Evolutionary conservation across 1,284 basidiomycete species (phyloP).

Genomic region (Retiboletus fuscus): DNA sequence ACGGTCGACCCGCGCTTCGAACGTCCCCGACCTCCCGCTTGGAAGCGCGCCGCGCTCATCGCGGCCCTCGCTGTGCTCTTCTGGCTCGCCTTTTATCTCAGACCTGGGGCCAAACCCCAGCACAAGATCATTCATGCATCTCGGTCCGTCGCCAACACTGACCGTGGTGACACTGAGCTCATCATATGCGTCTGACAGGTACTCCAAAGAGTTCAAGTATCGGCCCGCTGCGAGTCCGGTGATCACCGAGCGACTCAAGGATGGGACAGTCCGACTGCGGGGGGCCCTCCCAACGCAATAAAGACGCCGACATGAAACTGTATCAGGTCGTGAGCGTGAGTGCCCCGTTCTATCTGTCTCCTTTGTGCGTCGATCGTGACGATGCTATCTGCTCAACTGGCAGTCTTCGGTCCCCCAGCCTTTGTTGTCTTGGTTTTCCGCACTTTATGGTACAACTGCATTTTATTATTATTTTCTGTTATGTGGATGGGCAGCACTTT

Average conservation of each 20-base stretch:
- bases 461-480: too few relatives aligned
- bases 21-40: slow-evolving; percentile 53
- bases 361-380: slow-evolving; percentile 7
- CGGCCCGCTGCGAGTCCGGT: slow-evolving; percentile 68
- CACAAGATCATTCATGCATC: slow-evolving; percentile 51
- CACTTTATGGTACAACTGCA: too few relatives aligned
- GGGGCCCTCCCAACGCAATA: slow-evolving; percentile 53
- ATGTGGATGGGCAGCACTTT: too few relatives aligned
- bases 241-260: slow-evolving; percentile 62
- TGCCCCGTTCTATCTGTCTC: neutral
- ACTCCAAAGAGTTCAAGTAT: slow-evolving; percentile 65
- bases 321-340: neutral
- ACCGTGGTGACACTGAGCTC: neutral
- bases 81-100: slow-evolving; percentile 57
- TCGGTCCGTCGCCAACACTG: slow-evolving; percentile 41
- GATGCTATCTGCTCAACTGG: neutral
- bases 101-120: slow-evolving; percentile 40
- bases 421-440: too few relatives aligned
- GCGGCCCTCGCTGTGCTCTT: slow-evolving; percentile 54
- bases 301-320: neutral
- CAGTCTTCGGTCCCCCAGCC: neutral
- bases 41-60: slow-evolving; percentile 57
- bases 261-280: slow-evolving; percentile 57
- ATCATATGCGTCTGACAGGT: slow-evolving; percentile 48
- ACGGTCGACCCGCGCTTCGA: slow-evolving; percentile 54